Evolutionary conservation across 2,329 filamentous ascomycete species (phyloP).

Genomic region (Hysterium pulicare): DNA sequence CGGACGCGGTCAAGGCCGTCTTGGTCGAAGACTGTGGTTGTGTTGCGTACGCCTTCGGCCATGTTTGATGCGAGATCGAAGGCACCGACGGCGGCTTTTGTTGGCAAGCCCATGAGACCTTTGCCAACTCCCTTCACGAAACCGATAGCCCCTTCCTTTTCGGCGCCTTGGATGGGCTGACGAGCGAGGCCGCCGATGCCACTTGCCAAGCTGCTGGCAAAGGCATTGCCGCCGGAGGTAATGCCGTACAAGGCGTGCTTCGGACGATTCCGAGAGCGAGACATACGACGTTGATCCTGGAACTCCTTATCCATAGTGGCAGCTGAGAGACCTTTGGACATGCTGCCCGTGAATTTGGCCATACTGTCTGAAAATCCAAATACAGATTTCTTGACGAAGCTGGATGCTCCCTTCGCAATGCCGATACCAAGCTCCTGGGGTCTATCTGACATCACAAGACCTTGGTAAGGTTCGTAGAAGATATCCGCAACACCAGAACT

Average conservation of each 20-base stretch:
- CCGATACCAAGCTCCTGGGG: constrained; percentile 93
- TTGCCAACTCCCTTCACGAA: constrained; percentile 99
- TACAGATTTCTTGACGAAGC: constrained; percentile 97
- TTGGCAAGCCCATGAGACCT: constrained; percentile 88
- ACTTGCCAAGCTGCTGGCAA: constrained; percentile 87
- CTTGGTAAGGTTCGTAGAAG: constrained; percentile 99
- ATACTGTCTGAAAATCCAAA: constrained; percentile 97
- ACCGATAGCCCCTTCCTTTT: constrained; percentile 88
- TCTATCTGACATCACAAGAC: constrained; percentile 90
- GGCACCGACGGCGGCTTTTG: constrained; percentile 93
- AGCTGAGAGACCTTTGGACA: constrained; percentile 92
- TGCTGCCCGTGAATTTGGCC: constrained; percentile 94
- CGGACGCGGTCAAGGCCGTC: constrained; percentile 92
- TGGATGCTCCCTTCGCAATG: constrained; percentile 93
- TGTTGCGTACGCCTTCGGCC: constrained; percentile 96
- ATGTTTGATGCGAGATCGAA: constrained; percentile 97
- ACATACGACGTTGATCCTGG: constrained; percentile 92
- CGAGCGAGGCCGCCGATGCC: constrained; percentile 90
- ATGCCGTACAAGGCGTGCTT: constrained; percentile 98
- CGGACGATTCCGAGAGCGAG: constrained; percentile 84
- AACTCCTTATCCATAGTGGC: constrained; percentile 98
- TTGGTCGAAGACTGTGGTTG: constrained; percentile 95
- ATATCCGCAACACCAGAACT: constrained; percentile 96
- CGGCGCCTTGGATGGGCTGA: constrained; percentile 91
- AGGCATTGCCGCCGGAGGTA: constrained; percentile 89